Base-by-base conservation (phyloP, 2,329 filamentous ascomycete species). In the Pezicula carpinea region DNA sequence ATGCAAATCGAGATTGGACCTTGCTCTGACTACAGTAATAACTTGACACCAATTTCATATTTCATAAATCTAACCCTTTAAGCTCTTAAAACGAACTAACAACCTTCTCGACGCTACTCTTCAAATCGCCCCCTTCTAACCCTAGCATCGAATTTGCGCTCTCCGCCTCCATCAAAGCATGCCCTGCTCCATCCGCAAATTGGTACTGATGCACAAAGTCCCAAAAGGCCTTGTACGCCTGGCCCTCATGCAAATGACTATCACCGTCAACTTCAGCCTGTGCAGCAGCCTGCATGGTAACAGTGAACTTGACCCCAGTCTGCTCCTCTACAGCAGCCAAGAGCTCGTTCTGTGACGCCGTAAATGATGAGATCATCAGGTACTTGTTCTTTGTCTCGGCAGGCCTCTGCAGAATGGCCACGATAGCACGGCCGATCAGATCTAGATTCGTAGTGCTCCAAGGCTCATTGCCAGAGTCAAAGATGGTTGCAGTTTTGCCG, bases 361-460 rank as follows among this genome's bases (percentile, higher is more conserved):
- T 43, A 39, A 64, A 60, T 7, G 64, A 64, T 32, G 57, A 54
- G 35, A 60, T 53, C 50, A 59, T 63, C 14, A 63, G 49, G 43
- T 54, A 60, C 23, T 46, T 52, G 47, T 68, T 67, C 2, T 55
- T 52, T 4, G 66, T 53, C 31, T 65, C 57, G 6, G 65, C 61
- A 0, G 61, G 61, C 18, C 64, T 55, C 39, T 58, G 53, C 19
- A 69, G 53, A 6, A 66, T 46, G 15, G 54, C 58, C 13, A 62
- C 62, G 4, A 66, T 47, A 31, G 60, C 55, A 34, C 60, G 54
- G 13, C 62, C 63, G 3, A 63, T 57, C 6, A 60, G 59, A 19
- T 46, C 47, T 7, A 65, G 46, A 6, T 59, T 65, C 5, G 62
- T 57, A 38, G 59, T 55, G 47, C 57, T 64, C 7, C 53, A 50